Base-by-base conservation (phyloP, 2,329 filamentous ascomycete species). In the Metarhizium album region DNA sequence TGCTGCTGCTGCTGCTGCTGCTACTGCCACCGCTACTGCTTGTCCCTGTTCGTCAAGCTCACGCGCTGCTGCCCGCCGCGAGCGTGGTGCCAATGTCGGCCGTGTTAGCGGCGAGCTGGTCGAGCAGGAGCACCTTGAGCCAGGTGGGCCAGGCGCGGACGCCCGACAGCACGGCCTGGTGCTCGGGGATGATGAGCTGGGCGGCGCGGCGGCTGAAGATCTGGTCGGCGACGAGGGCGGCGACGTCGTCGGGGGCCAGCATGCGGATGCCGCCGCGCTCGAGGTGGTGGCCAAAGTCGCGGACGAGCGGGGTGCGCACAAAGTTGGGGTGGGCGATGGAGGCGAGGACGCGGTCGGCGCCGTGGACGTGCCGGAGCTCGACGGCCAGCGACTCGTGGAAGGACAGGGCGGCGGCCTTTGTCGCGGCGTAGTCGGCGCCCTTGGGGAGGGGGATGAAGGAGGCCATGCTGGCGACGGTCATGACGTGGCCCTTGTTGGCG, bases 391-490 rank as follows among this genome's bases (percentile, higher is more conserved):
- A 82, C 63, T 88, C 83, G 62, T 88, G 83, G 65, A 88, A 84
- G 1, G 79, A 67, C 2, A 84, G 64, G 0, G 82, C 78, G 0
- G 80, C 83, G 3, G 83, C 76, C 66, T 88, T 88, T 48, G 74
- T 77, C 2, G 79, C 74, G 0, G 74, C 72, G 67, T 88, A 88
- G 65, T 87, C 82, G 20, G 81, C 77, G 68, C 82, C 78, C 51
- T 73, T 74, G 1, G 83, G 76, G 0, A 80, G 73, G 2, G 75
- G 70, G 4, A 80, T 62, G 61, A 79, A 86, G 11, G 76, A 77
- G 0, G 83, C 83, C 42, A 81, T 70, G n/a, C 76, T 82, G 14
- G 84, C 82, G 11, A 88, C 76, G 0, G 82, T 87, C 33, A 88
- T 79, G 43, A 88, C 65, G 70, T 86, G 84, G 48, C 85, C 84